These are phyloP conservation scores for Fonsecaea pedrosoi DNA, from an alignment of 2,329 filamentous ascomycete genomes.

Conservation along the genomic window DNA sequence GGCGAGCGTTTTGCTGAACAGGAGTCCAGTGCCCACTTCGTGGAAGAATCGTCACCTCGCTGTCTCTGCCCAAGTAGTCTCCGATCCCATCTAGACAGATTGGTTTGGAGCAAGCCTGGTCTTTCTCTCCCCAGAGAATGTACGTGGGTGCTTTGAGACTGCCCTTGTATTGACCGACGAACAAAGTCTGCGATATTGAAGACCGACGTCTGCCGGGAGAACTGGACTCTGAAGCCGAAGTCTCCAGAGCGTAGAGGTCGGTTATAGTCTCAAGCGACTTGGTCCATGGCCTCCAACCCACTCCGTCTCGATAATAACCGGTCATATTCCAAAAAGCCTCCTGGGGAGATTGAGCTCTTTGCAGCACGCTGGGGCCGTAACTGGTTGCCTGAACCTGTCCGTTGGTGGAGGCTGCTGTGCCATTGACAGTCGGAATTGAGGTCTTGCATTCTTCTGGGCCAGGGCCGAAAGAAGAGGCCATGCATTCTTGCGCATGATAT, in stretches of 20 bases:
- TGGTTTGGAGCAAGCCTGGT: conserved; percentile 58
- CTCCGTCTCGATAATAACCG: conserved; percentile 61
- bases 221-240: conserved; percentile 33
- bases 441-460: conserved; percentile 53
- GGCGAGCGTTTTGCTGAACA: conserved; percentile 53
- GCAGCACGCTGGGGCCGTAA: conserved; percentile 52
- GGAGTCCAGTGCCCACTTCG: conserved; percentile 62
- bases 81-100: conserved; percentile 61
- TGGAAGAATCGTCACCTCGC: conserved; percentile 59
- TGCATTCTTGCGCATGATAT: conserved; percentile 53
- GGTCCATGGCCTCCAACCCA: conserved; percentile 55
- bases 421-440: conserved; percentile 18
- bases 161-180: conserved; percentile 54
- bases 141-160: conserved; percentile 60
- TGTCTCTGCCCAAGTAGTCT: conserved; percentile 58
- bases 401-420: conserved; percentile 33
- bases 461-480: conserved; percentile 61
- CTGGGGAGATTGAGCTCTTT: conserved; percentile 47
- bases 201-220: conserved; percentile 36
- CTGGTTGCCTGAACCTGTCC: conserved; percentile 35
- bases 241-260: conserved; percentile 54
- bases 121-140: conserved; percentile 60
- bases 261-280: conserved; percentile 60
- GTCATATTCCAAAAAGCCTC: conserved; percentile 59
- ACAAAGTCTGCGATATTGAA: conserved; percentile 44